phyloP scores from a whole-genome alignment of 352 stramenopile species.

The Phytophthora cryptogea region DNA sequence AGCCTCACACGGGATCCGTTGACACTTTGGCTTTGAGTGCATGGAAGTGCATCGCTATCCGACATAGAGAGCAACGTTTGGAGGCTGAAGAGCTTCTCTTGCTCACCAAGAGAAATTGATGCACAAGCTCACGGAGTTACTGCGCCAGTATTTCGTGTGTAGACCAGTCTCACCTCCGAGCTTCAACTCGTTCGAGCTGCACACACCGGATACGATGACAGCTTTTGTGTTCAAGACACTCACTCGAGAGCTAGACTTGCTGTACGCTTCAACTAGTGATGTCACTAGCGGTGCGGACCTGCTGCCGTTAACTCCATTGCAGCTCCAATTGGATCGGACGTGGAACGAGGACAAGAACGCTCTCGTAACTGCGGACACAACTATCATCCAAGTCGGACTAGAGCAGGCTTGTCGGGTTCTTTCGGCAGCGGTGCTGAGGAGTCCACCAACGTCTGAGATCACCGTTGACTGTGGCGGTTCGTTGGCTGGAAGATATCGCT shows the following conservation, averaged over 20 bases:
- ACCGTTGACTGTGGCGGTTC: neutral
- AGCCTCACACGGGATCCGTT: neutral
- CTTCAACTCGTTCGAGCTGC: too few species aligned
- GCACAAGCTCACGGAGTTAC: constrained; percentile 7
- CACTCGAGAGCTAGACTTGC: constrained; percentile 14
- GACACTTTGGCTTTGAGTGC: neutral
- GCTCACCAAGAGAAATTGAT: constrained; percentile 3
- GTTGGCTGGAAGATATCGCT: neutral
- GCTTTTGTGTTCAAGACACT: constrained; percentile 12
- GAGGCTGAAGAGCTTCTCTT: constrained; percentile 6
- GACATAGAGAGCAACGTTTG: constrained; percentile 16
- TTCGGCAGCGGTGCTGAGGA: too few species aligned
- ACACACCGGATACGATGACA: too few species aligned
- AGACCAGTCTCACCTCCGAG: too few species aligned
- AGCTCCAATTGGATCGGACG: neutral
- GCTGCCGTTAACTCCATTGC: neutral
- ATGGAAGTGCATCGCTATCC: constrained; percentile 14
- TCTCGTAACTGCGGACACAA: constrained; percentile 8
- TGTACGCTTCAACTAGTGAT: constrained; percentile 19
- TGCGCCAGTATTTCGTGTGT: neutral
- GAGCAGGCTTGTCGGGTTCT: neutral
- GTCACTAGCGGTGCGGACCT: constrained; percentile 3
- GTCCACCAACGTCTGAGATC: too few species aligned
- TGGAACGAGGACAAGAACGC: neutral
- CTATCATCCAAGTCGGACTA: constrained; percentile 6